Evolutionary conservation across 2,329 filamentous ascomycete species (phyloP), one percentile per base, ranked within the genome.

Genomic region (Penicillium sp.): DNA sequence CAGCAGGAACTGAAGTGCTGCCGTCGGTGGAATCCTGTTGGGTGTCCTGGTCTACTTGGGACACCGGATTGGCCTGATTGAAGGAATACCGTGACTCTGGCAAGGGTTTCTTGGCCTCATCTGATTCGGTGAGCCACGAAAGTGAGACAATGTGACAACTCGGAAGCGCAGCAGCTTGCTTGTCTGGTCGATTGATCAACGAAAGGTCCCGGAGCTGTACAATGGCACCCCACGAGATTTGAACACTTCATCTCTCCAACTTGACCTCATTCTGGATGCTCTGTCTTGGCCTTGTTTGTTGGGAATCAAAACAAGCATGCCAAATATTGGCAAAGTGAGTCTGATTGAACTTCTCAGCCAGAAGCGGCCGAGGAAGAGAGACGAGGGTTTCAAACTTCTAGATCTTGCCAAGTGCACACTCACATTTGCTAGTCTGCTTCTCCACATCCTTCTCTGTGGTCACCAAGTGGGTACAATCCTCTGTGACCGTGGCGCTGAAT

Each of bases 71-170:
- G 6, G 36, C 40, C 44, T 51, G 16, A 14, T 51, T 54, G 16
- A 79, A 58, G 2, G 73, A 49, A 55, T 77, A 78, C 0, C 66
- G 53, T 13, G 70, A 68, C 51, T 76, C 75, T 8, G 74, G 61
- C 8, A 78, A 63, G 30, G 72, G 76, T 10, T 72, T 67, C 42
- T 74, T 74, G 14, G 72, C 68, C 13, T 72, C 58, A 35, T 81
- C 72, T 19, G 79, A 84, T n/a, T 85, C 79, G 2, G 81, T 59
- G 4, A 89, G 74, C 88, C 88, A 91, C 13, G 81, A 72, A 0
- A 86, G 68, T 9, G 71, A 76, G 26, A 90, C 79, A 42, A 90
- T 77, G 2, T 78, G 77, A 11, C 87, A 71, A 18, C 68, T 74
- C 32, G 78, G 74, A 11, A 74, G 61, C 9, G 74, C 67, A 4